Percentiles rank a stretch among this genome's conserved stretches.
Conservation (phyloP, 768 basidiomycete genomes). For the Collybia mongolica region DNA sequence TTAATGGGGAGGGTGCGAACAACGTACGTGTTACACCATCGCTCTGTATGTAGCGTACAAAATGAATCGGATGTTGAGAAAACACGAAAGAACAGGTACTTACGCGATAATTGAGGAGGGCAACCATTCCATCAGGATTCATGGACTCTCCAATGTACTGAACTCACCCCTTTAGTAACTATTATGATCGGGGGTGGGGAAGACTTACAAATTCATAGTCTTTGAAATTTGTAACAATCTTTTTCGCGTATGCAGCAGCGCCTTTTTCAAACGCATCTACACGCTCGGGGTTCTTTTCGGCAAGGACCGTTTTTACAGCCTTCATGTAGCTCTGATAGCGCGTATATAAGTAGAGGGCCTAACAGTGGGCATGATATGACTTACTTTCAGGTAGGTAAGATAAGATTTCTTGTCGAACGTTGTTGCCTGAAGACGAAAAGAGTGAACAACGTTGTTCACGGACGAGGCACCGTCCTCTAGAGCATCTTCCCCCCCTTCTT, state of each 20-base stretch:
- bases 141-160: slow-evolving; percentile 74
- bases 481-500: slow-evolving; percentile 72
- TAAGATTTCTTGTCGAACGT: slow-evolving; percentile 91
- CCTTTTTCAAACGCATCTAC: slow-evolving; percentile 81
- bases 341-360: not conserved
- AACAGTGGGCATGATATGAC: slow-evolving; percentile 6
- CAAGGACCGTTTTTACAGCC: slow-evolving; percentile 68
- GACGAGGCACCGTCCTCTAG: slow-evolving; percentile 73
- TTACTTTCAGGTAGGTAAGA: slow-evolving; percentile 78
- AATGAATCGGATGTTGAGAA: slow-evolving; percentile 5
- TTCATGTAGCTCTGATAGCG: slow-evolving; percentile 89
- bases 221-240: slow-evolving; percentile 86
- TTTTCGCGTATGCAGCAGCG: slow-evolving; percentile 80
- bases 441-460: slow-evolving; percentile 91
- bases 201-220: slow-evolving; percentile 86
- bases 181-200: not conserved
- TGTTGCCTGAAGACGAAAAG: slow-evolving; percentile 85
- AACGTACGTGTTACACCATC: slow-evolving; percentile 81
- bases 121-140: slow-evolving; percentile 93
- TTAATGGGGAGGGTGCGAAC: not conserved
- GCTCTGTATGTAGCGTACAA: slow-evolving; percentile 38
- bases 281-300: slow-evolving; percentile 50
- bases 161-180: not conserved
- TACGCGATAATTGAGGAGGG: slow-evolving; percentile 90
- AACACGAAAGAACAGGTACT: slow-evolving; percentile 18